A percentile compares a stretch with the other conserved stretches of the same genome.
phyloP scores from a whole-genome alignment of 140 eudicot genomes.

The Eryngium alpinum region DNA sequence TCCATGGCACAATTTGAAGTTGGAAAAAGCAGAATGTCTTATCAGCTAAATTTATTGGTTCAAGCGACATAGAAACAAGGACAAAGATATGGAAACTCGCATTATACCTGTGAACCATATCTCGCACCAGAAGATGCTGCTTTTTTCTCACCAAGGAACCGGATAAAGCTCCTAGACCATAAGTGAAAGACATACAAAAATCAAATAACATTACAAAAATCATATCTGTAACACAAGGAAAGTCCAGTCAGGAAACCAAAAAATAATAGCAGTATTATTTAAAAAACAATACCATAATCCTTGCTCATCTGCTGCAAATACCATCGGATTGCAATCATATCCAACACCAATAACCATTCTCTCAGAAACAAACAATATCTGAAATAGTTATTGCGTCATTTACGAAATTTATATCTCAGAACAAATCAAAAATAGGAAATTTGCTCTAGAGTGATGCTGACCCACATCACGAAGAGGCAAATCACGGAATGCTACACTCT shows the following conservation, averaged over 20 bases:
- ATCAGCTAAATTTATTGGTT: conserved; percentile 1
- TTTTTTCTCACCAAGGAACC: conserved; percentile 78
- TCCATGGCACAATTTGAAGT: background rate
- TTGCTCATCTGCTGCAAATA: conserved; percentile 73
- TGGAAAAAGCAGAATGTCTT: conserved; percentile 8
- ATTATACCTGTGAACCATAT: conserved; percentile 79
- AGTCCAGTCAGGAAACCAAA: background rate
- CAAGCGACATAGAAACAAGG: conserved; percentile 11
- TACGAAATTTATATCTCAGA: background rate
- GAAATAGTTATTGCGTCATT: conserved; percentile 11
- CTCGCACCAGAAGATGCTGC: conserved; percentile 59
- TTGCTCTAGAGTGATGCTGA: conserved; percentile 81
- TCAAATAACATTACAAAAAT: background rate
- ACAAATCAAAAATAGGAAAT: conserved; percentile 13
- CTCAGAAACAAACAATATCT: conserved; percentile 92
- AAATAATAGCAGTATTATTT: background rate
- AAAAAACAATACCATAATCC: conserved; percentile 63
- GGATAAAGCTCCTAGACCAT: conserved; percentile 71
- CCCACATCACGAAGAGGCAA: conserved; percentile 99
- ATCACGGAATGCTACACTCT: conserved; percentile 91
- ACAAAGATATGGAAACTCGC: conserved; percentile 17
- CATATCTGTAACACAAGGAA: background rate
- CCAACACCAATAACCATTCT: conserved; percentile 91
- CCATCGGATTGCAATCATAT: conserved; percentile 93
- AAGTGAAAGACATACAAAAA: too few species aligned